phyloP scores from a whole-genome alignment of 371 early-diverging fungal species.

The Fennellomyces sp. region DNA sequence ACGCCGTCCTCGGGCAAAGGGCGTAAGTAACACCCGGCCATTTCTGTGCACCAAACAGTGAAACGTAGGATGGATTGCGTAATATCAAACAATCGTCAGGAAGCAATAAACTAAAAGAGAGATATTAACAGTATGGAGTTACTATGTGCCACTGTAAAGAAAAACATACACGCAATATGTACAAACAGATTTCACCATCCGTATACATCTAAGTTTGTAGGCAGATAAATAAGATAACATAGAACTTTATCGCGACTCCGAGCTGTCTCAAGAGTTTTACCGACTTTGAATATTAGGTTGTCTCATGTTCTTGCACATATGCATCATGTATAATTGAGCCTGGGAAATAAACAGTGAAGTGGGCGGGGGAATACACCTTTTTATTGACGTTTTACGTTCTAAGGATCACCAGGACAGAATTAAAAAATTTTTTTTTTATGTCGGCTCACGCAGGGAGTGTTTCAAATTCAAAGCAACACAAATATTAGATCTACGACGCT shows the following conservation, averaged over 20 bases:
- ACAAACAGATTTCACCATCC: constrained; percentile 2
- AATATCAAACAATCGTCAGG: constrained; percentile 5
- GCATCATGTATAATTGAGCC: too few species aligned
- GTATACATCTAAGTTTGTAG: too few species aligned
- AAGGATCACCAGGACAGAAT: background rate
- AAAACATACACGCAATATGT: constrained; percentile 1
- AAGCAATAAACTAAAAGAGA: background rate
- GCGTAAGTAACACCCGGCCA: too few species aligned
- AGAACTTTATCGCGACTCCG: too few species aligned
- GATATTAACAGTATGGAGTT: background rate
- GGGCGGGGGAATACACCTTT: background rate
- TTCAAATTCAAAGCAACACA: background rate
- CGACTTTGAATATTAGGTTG: too few species aligned
- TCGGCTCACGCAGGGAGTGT: constrained; percentile 4
- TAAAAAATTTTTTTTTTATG: background rate
- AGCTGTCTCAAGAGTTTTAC: too few species aligned
- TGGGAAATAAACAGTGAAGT: background rate
- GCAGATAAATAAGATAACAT: too few species aligned
- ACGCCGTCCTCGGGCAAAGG: too few species aligned
- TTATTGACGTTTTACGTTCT: background rate
- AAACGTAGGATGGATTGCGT: background rate
- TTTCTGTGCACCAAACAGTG: too few species aligned
- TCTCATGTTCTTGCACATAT: too few species aligned
- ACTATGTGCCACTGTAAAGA: background rate
- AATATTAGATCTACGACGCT: background rate